Conservation (phyloP, 2,329 filamentous ascomycete species). For the Westerdykella ornata region DNA sequence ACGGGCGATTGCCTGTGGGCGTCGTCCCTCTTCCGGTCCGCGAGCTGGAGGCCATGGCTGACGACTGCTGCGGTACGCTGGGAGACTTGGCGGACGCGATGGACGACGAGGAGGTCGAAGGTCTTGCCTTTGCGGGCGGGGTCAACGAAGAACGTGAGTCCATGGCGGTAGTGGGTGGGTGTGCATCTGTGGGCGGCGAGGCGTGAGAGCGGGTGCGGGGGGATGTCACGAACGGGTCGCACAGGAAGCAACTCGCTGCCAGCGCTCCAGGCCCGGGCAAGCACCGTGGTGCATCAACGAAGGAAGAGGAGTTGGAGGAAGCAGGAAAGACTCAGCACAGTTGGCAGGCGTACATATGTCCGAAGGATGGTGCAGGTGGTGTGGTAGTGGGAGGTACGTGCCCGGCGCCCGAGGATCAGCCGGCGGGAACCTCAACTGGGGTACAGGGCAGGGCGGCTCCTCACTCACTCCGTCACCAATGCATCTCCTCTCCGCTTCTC, state of each 20-base stretch:
- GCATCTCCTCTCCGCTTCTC: no score
- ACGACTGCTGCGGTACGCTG: constrained; percentile 16
- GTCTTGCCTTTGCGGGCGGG: constrained; percentile 26
- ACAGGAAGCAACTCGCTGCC: not conserved
- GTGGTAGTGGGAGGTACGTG: no score
- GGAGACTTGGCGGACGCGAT: constrained; percentile 20
- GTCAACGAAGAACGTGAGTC: constrained; percentile 26
- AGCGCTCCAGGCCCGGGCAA: not conserved
- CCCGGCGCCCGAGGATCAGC: no score
- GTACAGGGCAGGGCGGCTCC: no score
- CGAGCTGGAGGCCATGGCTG: constrained; percentile 23
- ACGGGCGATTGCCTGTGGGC: constrained; percentile 22
- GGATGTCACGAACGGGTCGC: not conserved
- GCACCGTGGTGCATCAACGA: not conserved
- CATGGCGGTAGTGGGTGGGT: constrained; percentile 18
- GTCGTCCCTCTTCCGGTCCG: constrained; percentile 21
- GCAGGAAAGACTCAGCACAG: not conserved
- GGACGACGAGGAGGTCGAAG: constrained; percentile 26
- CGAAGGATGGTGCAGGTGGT: no score
- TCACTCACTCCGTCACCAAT: no score
- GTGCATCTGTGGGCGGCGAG: not conserved
- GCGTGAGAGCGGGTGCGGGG: not conserved
- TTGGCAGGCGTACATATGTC: no score
- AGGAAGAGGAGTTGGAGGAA: not conserved
- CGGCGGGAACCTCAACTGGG: no score